Conservation (phyloP, 768 basidiomycete species). For the Leccinum incarnatum region DNA sequence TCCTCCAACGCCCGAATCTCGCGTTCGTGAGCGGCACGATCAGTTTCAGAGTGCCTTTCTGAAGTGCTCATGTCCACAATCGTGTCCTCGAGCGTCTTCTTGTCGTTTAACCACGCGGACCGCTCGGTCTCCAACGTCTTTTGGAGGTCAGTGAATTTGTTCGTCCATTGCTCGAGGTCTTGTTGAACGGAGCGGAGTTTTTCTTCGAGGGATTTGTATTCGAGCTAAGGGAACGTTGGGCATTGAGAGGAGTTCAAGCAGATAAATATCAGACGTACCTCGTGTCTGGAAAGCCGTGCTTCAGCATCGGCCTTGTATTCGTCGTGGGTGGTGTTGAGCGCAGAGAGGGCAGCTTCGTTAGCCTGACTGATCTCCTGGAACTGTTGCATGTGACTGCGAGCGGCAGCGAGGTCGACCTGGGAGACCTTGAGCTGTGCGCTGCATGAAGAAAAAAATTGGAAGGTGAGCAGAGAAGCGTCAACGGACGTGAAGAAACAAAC, state of each 20-base stretch:
- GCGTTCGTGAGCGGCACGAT: slow-evolving; percentile 59
- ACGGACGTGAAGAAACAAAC: slow-evolving; percentile 36
- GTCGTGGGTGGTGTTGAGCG: slow-evolving; percentile 70
- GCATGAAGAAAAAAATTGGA: not conserved
- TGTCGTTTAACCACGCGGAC: slow-evolving; percentile 69
- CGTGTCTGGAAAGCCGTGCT: slow-evolving; percentile 34
- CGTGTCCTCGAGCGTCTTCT: slow-evolving; percentile 77
- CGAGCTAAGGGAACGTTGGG: slow-evolving; percentile 44
- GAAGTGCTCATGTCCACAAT: slow-evolving; percentile 78
- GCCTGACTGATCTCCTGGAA: slow-evolving; percentile 85
- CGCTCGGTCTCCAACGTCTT: slow-evolving; percentile 69
- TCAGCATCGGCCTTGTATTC: slow-evolving; percentile 76
- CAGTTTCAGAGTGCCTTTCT: slow-evolving; percentile 63
- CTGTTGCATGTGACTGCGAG: slow-evolving; percentile 73
- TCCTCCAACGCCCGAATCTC: slow-evolving; percentile 68
- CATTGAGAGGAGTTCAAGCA: not conserved
- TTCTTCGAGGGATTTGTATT: slow-evolving; percentile 60
- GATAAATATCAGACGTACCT: no score
- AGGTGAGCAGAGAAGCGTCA: not conserved
- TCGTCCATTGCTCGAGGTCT: slow-evolving; percentile 48
- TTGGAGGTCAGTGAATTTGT: slow-evolving; percentile 57
- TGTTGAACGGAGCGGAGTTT: slow-evolving; percentile 52
- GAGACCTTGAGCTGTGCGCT: slow-evolving; percentile 76
- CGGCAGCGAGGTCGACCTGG: slow-evolving; percentile 71
- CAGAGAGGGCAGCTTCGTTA: slow-evolving; percentile 71